Percentiles rank a stretch among this genome's conserved stretches.
These are phyloP conservation scores for Scheffersomyces stambukii DNA, from an alignment of 1,139 yeast genomes.

Conservation along the genomic window DNA sequence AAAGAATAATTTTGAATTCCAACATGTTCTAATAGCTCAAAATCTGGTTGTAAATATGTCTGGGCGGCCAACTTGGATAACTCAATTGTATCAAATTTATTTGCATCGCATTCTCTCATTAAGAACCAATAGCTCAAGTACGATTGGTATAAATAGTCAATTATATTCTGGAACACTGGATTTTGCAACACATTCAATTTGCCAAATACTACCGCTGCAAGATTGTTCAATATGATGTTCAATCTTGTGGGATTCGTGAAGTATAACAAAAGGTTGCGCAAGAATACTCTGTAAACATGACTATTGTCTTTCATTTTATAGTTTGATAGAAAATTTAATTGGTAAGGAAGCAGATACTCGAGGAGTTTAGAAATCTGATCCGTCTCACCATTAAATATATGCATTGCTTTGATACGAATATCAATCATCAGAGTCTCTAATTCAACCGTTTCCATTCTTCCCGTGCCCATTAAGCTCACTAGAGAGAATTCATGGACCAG, in stretches of 20 bases:
- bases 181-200: conserved; percentile 10
- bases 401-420: conserved; percentile 6
- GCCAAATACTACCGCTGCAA: conserved; percentile 6
- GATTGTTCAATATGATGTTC: conserved; percentile 5
- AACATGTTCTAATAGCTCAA: conserved; percentile 2
- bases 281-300: conserved; percentile 4
- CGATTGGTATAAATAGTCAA: conserved; percentile 12
- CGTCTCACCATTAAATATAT: conserved; percentile 1
- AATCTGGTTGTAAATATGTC: conserved; percentile 1
- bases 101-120: conserved; percentile 8
- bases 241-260: conserved; percentile 8
- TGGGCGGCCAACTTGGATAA: conserved; percentile 3
- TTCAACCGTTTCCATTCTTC: too few species aligned
- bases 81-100: conserved; percentile 12
- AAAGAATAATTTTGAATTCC: not conserved
- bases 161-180: conserved; percentile 5
- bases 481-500: too few species aligned
- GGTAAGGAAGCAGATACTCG: conserved; percentile 1
- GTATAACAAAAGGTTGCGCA: conserved; percentile 6
- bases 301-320: conserved; percentile 4
- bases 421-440: conserved; percentile 2
- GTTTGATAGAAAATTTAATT: conserved; percentile 3
- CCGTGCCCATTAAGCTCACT: too few species aligned
- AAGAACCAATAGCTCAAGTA: conserved; percentile 9
- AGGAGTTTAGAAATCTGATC: conserved; percentile 1